Evolutionary conservation across 2,329 filamentous ascomycete genomes (phyloP), one percentile per base, ranked within the genome.

Genomic region (Rhynchosporium agropyri): DNA sequence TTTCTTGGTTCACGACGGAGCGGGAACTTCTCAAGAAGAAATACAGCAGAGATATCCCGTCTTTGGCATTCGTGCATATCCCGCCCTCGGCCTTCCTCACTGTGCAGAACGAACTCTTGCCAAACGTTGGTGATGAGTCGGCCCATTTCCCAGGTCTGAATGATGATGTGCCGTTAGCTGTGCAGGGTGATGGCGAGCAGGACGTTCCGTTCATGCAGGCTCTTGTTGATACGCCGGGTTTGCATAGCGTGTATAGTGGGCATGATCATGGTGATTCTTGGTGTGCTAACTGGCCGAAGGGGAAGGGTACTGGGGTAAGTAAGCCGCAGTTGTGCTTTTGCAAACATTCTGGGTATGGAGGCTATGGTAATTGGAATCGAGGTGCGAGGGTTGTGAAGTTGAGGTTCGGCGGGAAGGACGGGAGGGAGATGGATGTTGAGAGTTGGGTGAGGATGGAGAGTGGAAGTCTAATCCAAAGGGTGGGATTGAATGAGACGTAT

Each of bases 261-360:
- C 88, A 91, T 65, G 86, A 90, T 67, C 89, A 91, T 63, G 83
- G 83, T 0, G 78, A 84, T 64, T 80, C 82, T 2, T 87, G 84
- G 84, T 87, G 83, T 68, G 80, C 77, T 61, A 79, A 77, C 63
- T 83, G 80, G 81, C 70, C 76, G 0, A 67, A 67, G 8, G 70
- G 65, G 4, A 71, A 74, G 68, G 68, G 68, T 74, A 81, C 76
- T 74, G 79, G 77, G 0, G 81, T 80, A 0, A 80, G 78, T 61
- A 80, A 79, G 1, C 69, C 79, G n/a, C 77, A 79, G 26, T 63
- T 82, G 68, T 89, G 88, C 69, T 85, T 84, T 67, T 85, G 86
- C 4, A 84, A 89, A 67, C 87, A 88, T 67, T 82, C 85, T 0
- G 88, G 89, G 0, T 90, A 90, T 61, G 89, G 88, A 0, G 88